These are phyloP conservation scores for Acer saccharum DNA, from an alignment of 345 rosid genomes.

Conservation along the genomic window DNA sequence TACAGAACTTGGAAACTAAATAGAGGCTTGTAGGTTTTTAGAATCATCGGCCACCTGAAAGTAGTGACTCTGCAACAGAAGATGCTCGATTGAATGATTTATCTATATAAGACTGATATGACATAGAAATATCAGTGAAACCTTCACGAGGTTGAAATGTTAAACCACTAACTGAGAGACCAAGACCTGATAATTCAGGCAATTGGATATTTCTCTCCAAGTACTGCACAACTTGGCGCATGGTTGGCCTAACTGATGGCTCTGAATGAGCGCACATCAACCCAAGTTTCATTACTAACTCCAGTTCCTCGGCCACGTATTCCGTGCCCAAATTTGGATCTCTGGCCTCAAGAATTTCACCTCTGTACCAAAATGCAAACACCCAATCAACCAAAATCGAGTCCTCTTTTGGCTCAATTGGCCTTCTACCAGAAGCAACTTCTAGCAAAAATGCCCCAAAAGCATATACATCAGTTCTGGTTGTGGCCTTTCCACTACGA, in stretches of 20 bases:
- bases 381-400: slow-evolving; percentile 49
- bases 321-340: slow-evolving; percentile 45
- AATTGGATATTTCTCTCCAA: slow-evolving; percentile 11
- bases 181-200: too few species aligned
- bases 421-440: slow-evolving; percentile 60
- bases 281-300: slow-evolving; percentile 59
- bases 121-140: too few species aligned
- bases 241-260: slow-evolving; percentile 53
- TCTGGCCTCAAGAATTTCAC: slow-evolving; percentile 42
- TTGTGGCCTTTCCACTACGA: slow-evolving; percentile 56
- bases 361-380: slow-evolving; percentile 38
- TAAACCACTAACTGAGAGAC: too few species aligned
- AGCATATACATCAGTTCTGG: slow-evolving; percentile 53
- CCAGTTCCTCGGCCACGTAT: slow-evolving; percentile 43
- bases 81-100: too few species aligned
- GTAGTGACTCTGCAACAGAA: too few species aligned
- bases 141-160: too few species aligned
- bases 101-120: too few species aligned
- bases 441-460: slow-evolving; percentile 68
- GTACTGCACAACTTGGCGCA: slow-evolving; percentile 57
- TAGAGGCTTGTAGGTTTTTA: too few species aligned
- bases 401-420: slow-evolving; percentile 35
- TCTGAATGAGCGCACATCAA: slow-evolving; percentile 53
- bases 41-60: too few species aligned
- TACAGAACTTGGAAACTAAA: too few species aligned